Base-by-base conservation (phyloP, 139 green algal genomes). In the Bryopsis sp. region DNA sequence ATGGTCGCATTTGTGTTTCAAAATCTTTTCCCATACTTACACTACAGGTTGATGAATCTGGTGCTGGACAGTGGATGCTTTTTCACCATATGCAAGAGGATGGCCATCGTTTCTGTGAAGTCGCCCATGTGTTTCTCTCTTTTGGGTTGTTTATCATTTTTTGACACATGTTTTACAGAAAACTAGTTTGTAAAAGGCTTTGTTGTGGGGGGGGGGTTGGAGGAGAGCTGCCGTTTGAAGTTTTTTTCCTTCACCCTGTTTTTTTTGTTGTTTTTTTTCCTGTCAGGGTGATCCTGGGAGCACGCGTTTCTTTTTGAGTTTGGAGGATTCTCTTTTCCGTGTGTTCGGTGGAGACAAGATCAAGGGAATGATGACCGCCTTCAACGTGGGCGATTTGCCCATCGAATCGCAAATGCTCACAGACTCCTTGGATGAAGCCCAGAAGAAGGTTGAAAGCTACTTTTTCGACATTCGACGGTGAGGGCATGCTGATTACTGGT, bases 321-420 rank as follows among this genome's bases (percentile, higher is more conserved):
- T 98, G 38, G 91, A 97, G 74, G 94, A 99, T 83, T 83, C 88
- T 29, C 79, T 97, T 35, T 93, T 85, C 65, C 75, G 91, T 48
- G 86, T 99, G 38, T 99, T 99, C 87, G 94, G 91, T 36, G 94
- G 94, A 39, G 94, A 98, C 73, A 78, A 79, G 48, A 96, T 99
- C 73, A 86, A 97, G 82, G 80, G 78, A 60, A 72, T 98, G 64
- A 99, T 99, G 94, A 81, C 78, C 31, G 85, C 82, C 22, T 95
- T 97, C 71, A n/a, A 65, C n/a, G 87, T 96, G 11, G 91, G 89
- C 63, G 90, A 97, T 74, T 78, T 98, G 72, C 93, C 94, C 39
- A 98, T 99, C 73, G 94, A 99, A 86, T 90, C 76, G 68, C 72
- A 88, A 57, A 98, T 99, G 91, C 89, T 99, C 22, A 95, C 83